Conservation (phyloP, 805 yeast genomes). For the Wickerhamiella alocasiicola region DNA sequence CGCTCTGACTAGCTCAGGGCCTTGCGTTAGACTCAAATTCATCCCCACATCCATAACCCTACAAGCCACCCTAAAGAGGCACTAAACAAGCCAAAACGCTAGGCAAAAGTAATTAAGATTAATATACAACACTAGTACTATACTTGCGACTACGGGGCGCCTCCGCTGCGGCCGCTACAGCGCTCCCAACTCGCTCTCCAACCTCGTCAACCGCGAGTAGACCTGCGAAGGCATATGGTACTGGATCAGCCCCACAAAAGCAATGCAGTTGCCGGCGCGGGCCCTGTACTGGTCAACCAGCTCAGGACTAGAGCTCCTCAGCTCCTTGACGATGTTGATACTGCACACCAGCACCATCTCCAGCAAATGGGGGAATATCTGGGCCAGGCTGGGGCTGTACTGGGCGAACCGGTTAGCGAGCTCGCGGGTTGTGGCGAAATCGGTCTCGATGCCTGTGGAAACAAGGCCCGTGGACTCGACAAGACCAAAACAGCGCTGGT, state of each 20-base stretch:
- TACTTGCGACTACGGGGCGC: too few relatives aligned
- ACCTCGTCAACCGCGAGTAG: constrained; percentile 18
- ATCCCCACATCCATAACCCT: too few relatives aligned
- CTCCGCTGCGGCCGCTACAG: too few relatives aligned
- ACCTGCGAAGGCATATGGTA: constrained; percentile 67
- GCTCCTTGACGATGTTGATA: constrained; percentile 37
- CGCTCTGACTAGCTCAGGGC: too few relatives aligned
- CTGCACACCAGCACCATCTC: constrained; percentile 72
- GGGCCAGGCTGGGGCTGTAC: constrained; percentile 57
- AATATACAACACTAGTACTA: too few relatives aligned
- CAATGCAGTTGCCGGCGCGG: constrained; percentile 72
- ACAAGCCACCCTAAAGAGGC: background rate
- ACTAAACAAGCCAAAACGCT: too few relatives aligned
- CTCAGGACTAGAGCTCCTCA: constrained; percentile 21
- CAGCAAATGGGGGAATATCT: constrained; percentile 68
- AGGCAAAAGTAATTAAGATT: too few relatives aligned
- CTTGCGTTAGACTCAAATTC: too few relatives aligned
- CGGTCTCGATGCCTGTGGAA: constrained; percentile 29
- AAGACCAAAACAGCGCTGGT: constrained; percentile 43
- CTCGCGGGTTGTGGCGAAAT: constrained; percentile 45
- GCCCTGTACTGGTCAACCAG: constrained; percentile 18
- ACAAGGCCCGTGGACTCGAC: constrained; percentile 52
- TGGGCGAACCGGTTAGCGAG: constrained; percentile 56
- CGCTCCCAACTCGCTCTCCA: constrained; percentile 17
- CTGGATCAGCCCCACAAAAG: constrained; percentile 89